These are phyloP conservation scores for Vachellia pachyceras DNA, from an alignment of 306 rosid species.

Conservation along the genomic window DNA sequence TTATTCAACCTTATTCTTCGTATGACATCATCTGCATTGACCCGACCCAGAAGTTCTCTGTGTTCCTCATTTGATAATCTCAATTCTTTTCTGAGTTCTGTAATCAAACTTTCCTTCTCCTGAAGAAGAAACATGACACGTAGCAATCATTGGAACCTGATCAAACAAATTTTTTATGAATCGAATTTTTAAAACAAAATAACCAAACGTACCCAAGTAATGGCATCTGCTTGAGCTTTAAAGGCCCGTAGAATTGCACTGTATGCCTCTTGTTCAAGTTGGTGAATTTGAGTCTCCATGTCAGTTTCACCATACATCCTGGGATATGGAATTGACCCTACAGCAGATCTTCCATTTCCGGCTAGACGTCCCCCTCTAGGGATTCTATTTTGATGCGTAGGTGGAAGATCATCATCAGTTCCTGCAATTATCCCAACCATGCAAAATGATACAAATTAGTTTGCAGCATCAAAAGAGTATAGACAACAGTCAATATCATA, in stretches of 20 bases:
- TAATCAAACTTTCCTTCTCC: slow-evolving; percentile 93
- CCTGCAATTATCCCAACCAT: slow-evolving; percentile 54
- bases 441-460: slow-evolving; percentile 21
- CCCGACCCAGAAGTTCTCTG: slow-evolving; percentile 87
- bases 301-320: slow-evolving; percentile 81
- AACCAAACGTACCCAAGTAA: slow-evolving; percentile 83
- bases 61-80: slow-evolving; percentile 95
- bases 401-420: slow-evolving; percentile 94
- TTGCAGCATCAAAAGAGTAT: slow-evolving; percentile 17
- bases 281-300: slow-evolving; percentile 94
- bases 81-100: slow-evolving; percentile 91
- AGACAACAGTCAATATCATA: background rate
- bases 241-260: slow-evolving; percentile 94
- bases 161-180: slow-evolving; percentile 42
- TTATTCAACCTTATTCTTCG: slow-evolving; percentile 75
- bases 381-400: slow-evolving; percentile 80
- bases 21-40: slow-evolving; percentile 88
- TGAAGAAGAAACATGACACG: slow-evolving; percentile 63
- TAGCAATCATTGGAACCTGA: slow-evolving; percentile 62
- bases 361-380: slow-evolving; percentile 76
- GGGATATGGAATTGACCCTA: slow-evolving; percentile 69
- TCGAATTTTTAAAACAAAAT: slow-evolving; percentile 46
- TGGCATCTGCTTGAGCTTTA: slow-evolving; percentile 98
- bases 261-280: slow-evolving; percentile 96
- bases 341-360: slow-evolving; percentile 84